Conservation (phyloP, 2,329 filamentous ascomycete genomes). For the Xylaria sp. region DNA sequence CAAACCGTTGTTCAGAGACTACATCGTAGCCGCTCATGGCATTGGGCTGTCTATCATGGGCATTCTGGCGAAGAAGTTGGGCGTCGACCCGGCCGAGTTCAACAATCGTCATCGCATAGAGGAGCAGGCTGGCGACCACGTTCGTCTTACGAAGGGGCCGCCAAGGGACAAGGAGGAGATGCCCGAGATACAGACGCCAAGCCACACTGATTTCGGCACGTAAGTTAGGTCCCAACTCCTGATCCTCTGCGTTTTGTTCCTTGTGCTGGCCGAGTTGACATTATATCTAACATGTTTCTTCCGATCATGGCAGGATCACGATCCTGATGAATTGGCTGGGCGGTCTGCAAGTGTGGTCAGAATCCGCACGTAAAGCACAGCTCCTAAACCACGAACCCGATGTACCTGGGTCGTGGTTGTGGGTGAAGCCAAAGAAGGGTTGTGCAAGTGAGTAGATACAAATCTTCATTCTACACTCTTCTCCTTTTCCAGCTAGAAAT, state of each 20-base stretch:
- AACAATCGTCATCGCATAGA: conserved; percentile 47
- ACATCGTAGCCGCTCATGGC: conserved; percentile 46
- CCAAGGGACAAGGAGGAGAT: conserved; percentile 47
- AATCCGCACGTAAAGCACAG: conserved; percentile 45
- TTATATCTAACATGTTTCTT: conserved; percentile 9
- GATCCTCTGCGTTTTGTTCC: background rate
- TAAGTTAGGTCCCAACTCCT: conserved; percentile 35
- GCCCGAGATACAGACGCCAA: conserved; percentile 50
- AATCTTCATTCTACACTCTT: background rate
- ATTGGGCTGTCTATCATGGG: conserved; percentile 47
- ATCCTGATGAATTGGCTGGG: conserved; percentile 55
- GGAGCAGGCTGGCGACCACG: conserved; percentile 49
- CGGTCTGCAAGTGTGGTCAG: conserved; percentile 53
- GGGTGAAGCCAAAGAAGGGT: conserved; percentile 51
- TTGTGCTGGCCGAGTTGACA: background rate
- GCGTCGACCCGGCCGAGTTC: conserved; percentile 45
- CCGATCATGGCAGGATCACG: conserved; percentile 46
- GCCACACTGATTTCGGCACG: conserved; percentile 54
- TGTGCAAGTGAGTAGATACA: conserved; percentile 45
- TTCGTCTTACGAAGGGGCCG: conserved; percentile 49
- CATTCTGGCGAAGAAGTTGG: conserved; percentile 46
- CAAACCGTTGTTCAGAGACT: conserved; percentile 45
- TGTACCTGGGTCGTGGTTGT: conserved; percentile 50
- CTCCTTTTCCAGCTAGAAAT: background rate
- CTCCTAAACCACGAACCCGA: conserved; percentile 45